Evolutionary conservation across 1,284 basidiomycete genomes (phyloP), one percentile per base, ranked within the genome.

Genomic region (Grifola frondosa): DNA sequence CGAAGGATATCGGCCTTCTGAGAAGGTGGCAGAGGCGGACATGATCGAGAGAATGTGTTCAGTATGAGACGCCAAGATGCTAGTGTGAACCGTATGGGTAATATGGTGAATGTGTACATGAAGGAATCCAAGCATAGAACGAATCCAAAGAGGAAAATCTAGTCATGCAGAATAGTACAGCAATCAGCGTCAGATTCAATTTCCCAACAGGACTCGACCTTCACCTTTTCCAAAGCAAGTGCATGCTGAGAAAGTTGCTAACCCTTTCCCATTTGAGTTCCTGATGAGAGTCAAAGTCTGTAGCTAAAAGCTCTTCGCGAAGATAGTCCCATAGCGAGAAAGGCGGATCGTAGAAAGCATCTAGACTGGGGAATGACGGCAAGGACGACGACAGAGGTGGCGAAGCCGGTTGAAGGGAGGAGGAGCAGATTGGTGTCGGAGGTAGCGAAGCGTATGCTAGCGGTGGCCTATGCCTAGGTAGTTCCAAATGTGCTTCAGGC

Each of bases 261-360:
- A 99, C 95, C n/a, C 97, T 75, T 59, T 99, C 97, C 89, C 93
- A 93, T 66, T 94, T 94, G 54, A 94, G 70, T 61, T 96, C 93
- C 59, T 96, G 91, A 48, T 92, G 88, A 0, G 87, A 91, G 63
- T 96, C 92, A 63, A 93, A 90, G 69, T 95, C 92, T 23, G 88
- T 94, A 0, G 89, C 91, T 7, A 94, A 68, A 12, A 96, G 71
- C 59, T 93, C 88, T 58, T 94, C 91, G 17, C 85, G 75, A 20
- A 97, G 74, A 62, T 97, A 95, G 52, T 96, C 92, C 92, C 92
- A 96, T 17, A 97, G 61, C 9, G 91, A 92, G 61, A 88, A 90
- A 1, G 88, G 80, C 4, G 68, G 60, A 6, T 59, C 47, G 29
- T 62, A 48, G n/a, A 47, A 35, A 16, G 50, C 42, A 29, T 59